Evolutionary conservation across 192 early-diverging fungal genomes (phyloP), one percentile per base, ranked within the genome.

Genomic region (Podochytrium sp.): DNA sequence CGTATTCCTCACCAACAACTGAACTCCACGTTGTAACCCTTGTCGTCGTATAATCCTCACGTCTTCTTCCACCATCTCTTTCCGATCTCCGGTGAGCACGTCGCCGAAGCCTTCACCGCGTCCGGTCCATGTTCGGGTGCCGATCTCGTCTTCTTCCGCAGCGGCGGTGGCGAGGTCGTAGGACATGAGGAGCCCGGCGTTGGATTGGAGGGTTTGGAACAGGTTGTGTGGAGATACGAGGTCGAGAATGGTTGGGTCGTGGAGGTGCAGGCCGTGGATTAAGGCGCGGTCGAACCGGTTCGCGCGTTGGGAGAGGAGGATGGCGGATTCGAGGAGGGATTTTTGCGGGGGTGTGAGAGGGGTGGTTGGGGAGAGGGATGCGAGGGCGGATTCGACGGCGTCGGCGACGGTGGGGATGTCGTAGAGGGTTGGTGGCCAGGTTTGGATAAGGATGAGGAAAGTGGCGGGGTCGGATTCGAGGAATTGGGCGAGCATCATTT

Each of bases 401-500:
- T 91, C 84, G 49, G 92, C 91, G 2, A 98, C 90, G 64, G 81
- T 90, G 3, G 84, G 79, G 2, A 93, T 80, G 49, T 90, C 87
- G 78, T 95, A 98, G 18, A 98, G 78, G 3, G 78, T 66, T 2
- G 90, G 66, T 10, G 96, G 95, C 95, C 96, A 99, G 6, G 76
- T 79, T 51, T 87, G 79, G 37, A 99, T 83, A 4, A 91, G 87
- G 0, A 82, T 79, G 51, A 83, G 71, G 64, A 93, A 86, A 0
- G 80, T 76, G 76, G 90, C 59, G 34, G 83, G 83, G 78, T 95
- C 92, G 38, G 81, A 71, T 32, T 87, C 81, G 52, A 95, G 76
- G 49, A 91, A 88, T 64, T 85, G 77, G 0, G 85, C 90, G 43
- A 99, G 78, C 1, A 97, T 89, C 74, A 98, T 89, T 74, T 98